These are phyloP conservation scores for Millerago galiae DNA, from an alignment of 805 yeast species.

Conservation along the genomic window DNA sequence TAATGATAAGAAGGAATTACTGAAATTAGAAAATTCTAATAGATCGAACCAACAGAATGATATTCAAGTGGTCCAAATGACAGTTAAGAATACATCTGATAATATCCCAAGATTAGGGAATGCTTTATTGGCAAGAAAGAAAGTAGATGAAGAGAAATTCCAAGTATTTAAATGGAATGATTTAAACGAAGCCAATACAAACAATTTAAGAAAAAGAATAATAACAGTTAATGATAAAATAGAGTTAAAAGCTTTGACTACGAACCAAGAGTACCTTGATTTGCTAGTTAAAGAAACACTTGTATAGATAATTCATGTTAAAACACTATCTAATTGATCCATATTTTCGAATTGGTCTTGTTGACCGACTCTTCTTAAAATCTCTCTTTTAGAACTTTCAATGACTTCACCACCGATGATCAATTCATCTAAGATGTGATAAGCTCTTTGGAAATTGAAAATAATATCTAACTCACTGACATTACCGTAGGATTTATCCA, in stretches of 20 bases:
- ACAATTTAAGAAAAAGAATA: conserved; percentile 20
- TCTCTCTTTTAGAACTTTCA: conserved; percentile 78
- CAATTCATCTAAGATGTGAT: conserved; percentile 85
- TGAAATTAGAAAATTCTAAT: conserved; percentile 27
- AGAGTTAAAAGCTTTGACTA: conserved; percentile 19
- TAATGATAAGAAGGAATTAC: conserved; percentile 38
- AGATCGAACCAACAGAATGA: conserved; percentile 25
- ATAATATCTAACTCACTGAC: conserved; percentile 96
- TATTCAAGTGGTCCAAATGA: conserved; percentile 66
- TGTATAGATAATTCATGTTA: conserved; percentile 24
- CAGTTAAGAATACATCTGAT: conserved; percentile 56
- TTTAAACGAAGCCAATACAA: conserved; percentile 26
- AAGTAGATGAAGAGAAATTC: conserved; percentile 55
- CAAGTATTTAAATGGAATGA: conserved; percentile 40
- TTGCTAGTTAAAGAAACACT: conserved; percentile 23
- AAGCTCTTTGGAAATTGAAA: conserved; percentile 91
- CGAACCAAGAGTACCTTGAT: conserved; percentile 28
- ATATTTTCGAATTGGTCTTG: conserved; percentile 83
- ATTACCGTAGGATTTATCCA: conserved; percentile 93
- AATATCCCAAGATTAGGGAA: conserved; percentile 59
- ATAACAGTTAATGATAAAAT: conserved; percentile 17
- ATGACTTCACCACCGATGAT: conserved; percentile 82
- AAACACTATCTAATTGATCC: conserved; percentile 49
- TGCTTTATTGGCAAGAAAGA: conserved; percentile 59
- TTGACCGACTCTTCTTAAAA: conserved; percentile 65